Base-by-base conservation (phyloP, 2,329 filamentous ascomycete species). In the Paraconiothyrium sp. region DNA sequence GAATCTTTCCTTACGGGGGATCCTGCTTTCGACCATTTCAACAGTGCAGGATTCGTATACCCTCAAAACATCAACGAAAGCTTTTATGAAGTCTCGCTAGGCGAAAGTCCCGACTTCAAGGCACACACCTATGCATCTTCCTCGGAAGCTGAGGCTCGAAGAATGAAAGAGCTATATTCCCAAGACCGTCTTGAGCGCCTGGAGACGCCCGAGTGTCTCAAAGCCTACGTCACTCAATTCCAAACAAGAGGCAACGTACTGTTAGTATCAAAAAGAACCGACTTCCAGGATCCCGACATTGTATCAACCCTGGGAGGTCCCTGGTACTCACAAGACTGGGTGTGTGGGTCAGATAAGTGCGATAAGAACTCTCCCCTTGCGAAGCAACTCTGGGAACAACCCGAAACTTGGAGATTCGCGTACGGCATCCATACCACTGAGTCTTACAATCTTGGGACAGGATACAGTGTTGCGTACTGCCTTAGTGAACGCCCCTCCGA, bases 151-250 rank as follows among this genome's bases (percentile, higher is more conserved):
- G 41, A 44, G 41, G 41, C 20, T 47, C 20, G 24, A 13, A 47
- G 22, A 47, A 9, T 47, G 10, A 27, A 27, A 24, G 24, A 47
- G 11, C 24, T 47, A 3, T 47, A 47, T 47, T 2, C 44, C n/a
- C 20, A 22, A 11, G 20, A 10, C 43, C 48, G n/a, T 20, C 41
- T 46, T 35, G 24, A 51, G 20, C 46, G 47, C 16, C 24, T 58
- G 8, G 55, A 58, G 32, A 50, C 39, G 32, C 6, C 14, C 11
- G 55, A 58, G 5, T 58, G 56, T 35, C 11, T 58, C 22, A 34
- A 52, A 16, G 27, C 56, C 0, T 58, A 58, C 20, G 48, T 37
- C 9, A 52, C 27, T 0, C 56, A 58, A 24, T 58, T 44, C 37
- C 56, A 58, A 39, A 51, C 47, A 7, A 43, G 22, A 47, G 44